phyloP scores from a whole-genome alignment of 2,329 filamentous ascomycete genomes.

The Colletotrichum camelliae region DNA sequence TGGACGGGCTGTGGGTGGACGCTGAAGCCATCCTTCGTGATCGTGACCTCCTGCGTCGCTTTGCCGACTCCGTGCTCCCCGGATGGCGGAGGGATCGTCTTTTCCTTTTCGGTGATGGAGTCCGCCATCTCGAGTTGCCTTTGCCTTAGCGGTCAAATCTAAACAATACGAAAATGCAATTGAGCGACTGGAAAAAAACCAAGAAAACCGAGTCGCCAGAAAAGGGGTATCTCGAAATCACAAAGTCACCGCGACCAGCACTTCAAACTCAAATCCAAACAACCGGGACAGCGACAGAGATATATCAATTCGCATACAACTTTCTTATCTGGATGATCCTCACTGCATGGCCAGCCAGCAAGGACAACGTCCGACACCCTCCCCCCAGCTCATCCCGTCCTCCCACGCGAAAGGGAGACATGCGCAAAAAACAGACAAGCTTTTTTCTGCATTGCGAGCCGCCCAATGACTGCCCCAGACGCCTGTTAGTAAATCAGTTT shows the following conservation, averaged over 20 bases:
- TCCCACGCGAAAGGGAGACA: background rate
- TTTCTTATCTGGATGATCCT: background rate
- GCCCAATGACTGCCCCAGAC: background rate
- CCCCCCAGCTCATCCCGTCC: background rate
- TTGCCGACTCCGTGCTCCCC: conserved; percentile 1
- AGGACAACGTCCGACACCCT: background rate
- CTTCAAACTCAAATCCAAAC: background rate
- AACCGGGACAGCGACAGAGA: background rate
- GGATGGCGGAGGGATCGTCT: background rate
- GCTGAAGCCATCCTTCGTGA: conserved; percentile 33
- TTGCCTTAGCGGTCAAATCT: background rate
- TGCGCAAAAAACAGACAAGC: conserved; percentile 1
- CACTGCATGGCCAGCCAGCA: background rate
- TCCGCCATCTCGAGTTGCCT: background rate
- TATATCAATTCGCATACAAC: background rate
- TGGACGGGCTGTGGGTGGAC: conserved; percentile 38
- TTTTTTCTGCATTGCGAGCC: background rate
- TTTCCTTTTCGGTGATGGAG: conserved; percentile 9
- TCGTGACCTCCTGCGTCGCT: conserved; percentile 17
- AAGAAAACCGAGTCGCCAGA: background rate
- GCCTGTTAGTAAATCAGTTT: background rate
- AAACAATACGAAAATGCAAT: background rate
- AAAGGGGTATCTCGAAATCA: background rate
- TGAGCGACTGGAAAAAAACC: background rate
- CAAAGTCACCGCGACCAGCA: background rate